Conservation (phyloP, 257 asterid genomes). For the Handroanthus guayacan region DNA sequence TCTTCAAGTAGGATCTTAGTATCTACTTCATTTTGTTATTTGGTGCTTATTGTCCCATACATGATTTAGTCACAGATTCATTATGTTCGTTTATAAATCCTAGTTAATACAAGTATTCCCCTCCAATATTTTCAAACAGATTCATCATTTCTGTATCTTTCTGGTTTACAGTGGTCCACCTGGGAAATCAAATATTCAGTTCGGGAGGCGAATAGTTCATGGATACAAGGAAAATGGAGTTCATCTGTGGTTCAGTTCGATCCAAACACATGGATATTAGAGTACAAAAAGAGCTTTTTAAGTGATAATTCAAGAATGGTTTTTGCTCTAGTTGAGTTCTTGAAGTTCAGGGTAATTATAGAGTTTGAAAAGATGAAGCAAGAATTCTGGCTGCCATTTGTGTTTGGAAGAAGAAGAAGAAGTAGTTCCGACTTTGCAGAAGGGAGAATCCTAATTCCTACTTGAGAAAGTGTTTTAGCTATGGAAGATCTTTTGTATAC, state of each 20-base stretch:
- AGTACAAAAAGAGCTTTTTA: slow-evolving; percentile 58
- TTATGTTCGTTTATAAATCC: too few species aligned
- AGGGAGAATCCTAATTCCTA: slow-evolving; percentile 50
- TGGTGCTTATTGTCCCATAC: too few species aligned
- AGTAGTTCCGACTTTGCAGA: slow-evolving; percentile 35
- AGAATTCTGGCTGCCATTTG: slow-evolving; percentile 50
- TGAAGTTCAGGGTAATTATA: slow-evolving; percentile 56
- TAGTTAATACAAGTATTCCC: too few species aligned
- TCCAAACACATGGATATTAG: slow-evolving; percentile 86
- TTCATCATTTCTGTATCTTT: not conserved
- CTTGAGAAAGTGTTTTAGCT: slow-evolving; percentile 42
- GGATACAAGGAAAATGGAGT: slow-evolving; percentile 77
- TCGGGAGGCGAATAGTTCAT: slow-evolving; percentile 57
- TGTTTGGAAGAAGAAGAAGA: slow-evolving; percentile 46
- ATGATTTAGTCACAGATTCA: too few species aligned
- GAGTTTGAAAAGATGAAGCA: slow-evolving; percentile 53
- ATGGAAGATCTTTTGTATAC: not conserved
- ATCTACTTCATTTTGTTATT: too few species aligned
- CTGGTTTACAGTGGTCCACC: slow-evolving; percentile 63
- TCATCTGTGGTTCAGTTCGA: slow-evolving; percentile 76
- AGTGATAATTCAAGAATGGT: slow-evolving; percentile 54
- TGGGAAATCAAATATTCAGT: slow-evolving; percentile 51
- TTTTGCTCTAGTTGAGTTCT: slow-evolving; percentile 56
- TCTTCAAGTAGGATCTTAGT: too few species aligned
- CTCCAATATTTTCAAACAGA: too few species aligned